Conservation (phyloP, 768 basidiomycete species). For the Suillus tomentosus region DNA sequence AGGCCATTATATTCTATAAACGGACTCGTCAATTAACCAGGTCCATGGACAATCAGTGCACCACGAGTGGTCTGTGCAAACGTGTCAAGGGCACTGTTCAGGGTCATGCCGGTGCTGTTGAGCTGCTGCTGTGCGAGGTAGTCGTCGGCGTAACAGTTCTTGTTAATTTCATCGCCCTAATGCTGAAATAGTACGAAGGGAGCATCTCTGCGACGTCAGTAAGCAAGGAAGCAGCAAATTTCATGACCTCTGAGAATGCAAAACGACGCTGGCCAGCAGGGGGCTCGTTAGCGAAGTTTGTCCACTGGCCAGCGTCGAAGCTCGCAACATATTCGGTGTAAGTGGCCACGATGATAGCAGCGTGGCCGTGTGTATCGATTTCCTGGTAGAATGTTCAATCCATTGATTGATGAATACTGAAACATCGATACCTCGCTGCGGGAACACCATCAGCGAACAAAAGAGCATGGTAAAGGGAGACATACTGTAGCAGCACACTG, state of each 20-base stretch:
- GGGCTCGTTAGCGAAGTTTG: too few species aligned
- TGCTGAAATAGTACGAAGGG: slow-evolving; percentile 60
- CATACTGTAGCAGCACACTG: slow-evolving; percentile 40
- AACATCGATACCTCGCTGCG: too few species aligned
- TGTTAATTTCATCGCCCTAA: slow-evolving; percentile 81
- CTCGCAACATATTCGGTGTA: slow-evolving; percentile 74
- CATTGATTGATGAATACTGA: too few species aligned
- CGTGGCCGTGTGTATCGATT: slow-evolving; percentile 23
- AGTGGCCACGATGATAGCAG: slow-evolving; percentile 56
- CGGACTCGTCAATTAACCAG: slow-evolving; percentile 32
- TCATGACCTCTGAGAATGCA: too few species aligned
- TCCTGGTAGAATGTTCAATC: too few species aligned
- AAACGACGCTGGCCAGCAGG: too few species aligned
- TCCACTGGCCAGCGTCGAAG: slow-evolving; percentile 20
- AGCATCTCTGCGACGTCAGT: slow-evolving; percentile 49
- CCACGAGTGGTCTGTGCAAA: slow-evolving; percentile 41
- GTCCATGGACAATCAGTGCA: slow-evolving; percentile 40
- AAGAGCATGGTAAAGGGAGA: not conserved
- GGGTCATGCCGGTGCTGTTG: slow-evolving; percentile 39
- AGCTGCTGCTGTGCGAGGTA: slow-evolving; percentile 44
- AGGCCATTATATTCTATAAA: not conserved
- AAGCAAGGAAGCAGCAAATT: slow-evolving; percentile 50
- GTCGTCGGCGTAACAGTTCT: slow-evolving; percentile 61
- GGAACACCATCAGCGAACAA: slow-evolving; percentile 5
- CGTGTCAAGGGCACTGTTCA: slow-evolving; percentile 41